Conservation (phyloP, 2,329 filamentous ascomycete species). For the Diaporthe sp. region DNA sequence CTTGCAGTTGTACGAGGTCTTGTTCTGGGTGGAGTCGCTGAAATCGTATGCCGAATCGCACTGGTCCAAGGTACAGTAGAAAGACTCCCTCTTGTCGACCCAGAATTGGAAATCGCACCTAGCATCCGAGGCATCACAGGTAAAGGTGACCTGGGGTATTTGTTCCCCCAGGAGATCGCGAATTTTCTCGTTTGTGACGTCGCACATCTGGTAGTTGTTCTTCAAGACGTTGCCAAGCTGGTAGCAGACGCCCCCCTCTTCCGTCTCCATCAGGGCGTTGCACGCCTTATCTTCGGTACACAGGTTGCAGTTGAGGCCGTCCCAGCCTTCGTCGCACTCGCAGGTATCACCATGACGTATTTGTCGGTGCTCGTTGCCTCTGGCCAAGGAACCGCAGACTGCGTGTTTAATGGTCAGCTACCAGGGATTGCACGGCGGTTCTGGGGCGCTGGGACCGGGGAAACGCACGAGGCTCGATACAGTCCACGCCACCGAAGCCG, state of each 20-base stretch:
- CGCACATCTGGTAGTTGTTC: conserved; percentile 97
- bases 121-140: conserved; percentile 79
- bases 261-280: conserved; percentile 86
- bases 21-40: conserved; percentile 75
- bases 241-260: conserved; percentile 89
- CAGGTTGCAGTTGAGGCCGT: conserved; percentile 97
- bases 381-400: conserved; percentile 89
- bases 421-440: neutral
- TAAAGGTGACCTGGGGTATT: conserved; percentile 94
- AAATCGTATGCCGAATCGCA: conserved; percentile 81
- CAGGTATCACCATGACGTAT: conserved; percentile 80
- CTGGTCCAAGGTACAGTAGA: conserved; percentile 90
- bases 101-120: conserved; percentile 99
- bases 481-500: conserved; percentile 95
- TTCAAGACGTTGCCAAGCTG: conserved; percentile 90
- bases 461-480: conserved; percentile 79
- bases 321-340: conserved; percentile 93
- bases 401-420: conserved; percentile 36
- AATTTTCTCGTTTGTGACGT: conserved; percentile 97
- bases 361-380: conserved; percentile 79
- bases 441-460: neutral
- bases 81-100: conserved; percentile 94
- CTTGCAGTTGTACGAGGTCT: conserved; percentile 86
- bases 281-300: conserved; percentile 88
- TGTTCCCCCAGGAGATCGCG: conserved; percentile 85